Percentiles rank a stretch among this genome's conserved stretches.
Evolutionary conservation across 345 rosid species (phyloP).

Genomic region (Eucalyptus marginata): DNA sequence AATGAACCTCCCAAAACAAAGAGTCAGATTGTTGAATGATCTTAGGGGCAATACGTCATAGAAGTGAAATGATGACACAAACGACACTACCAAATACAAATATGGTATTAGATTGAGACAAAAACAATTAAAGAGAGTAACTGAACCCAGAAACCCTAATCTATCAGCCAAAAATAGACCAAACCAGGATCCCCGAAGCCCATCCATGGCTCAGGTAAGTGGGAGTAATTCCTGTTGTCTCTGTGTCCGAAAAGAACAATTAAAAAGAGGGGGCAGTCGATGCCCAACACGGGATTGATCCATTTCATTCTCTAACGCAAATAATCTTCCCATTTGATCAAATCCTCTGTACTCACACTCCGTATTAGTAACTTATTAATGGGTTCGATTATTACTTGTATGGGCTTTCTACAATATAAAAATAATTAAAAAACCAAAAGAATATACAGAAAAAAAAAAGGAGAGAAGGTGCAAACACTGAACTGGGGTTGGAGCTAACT

Average conservation of each 20-base stretch:
- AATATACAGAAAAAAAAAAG: neutral
- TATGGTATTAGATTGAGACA: neutral
- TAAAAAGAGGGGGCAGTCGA: neutral
- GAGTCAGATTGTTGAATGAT: neutral
- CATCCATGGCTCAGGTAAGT: neutral
- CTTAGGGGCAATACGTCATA: neutral
- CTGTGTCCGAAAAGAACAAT: neutral
- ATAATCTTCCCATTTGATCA: neutral
- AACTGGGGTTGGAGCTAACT: neutral
- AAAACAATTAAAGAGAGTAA: neutral
- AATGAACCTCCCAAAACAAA: neutral
- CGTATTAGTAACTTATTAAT: neutral
- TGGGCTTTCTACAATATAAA: neutral
- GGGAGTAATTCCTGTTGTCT: neutral
- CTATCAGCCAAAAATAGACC: neutral
- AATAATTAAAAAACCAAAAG: neutral
- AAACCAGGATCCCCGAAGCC: neutral
- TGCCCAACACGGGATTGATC: neutral
- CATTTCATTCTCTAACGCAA: neutral
- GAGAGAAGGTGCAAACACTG: neutral
- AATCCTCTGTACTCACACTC: neutral
- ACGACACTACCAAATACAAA: neutral
- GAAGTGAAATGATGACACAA: neutral
- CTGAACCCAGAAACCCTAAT: neutral
- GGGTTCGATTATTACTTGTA: neutral